Conservation (phyloP, 805 yeast species). For the Candida nanaspora region DNA sequence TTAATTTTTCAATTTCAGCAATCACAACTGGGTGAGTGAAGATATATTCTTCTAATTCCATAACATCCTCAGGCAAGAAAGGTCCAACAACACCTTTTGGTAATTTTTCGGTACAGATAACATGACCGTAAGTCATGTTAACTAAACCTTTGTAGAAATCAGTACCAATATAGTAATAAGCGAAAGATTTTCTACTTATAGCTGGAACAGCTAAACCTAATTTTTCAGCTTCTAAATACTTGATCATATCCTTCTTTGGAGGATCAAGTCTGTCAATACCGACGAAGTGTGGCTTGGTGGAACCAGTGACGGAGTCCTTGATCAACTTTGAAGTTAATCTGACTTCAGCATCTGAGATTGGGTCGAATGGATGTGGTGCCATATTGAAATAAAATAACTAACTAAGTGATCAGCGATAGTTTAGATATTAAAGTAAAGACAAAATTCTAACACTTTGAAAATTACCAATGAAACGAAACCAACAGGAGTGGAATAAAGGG, state of each 20-base stretch:
- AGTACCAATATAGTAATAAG: conserved; percentile 51
- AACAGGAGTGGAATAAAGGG: too few relatives aligned
- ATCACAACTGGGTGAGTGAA: conserved; percentile 47
- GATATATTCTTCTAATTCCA: conserved; percentile 44
- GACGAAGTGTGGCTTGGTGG: conserved; percentile 51
- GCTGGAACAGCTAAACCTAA: conserved; percentile 42
- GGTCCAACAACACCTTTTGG: conserved; percentile 69
- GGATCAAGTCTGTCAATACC: conserved; percentile 71
- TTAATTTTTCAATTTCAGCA: conserved; percentile 62
- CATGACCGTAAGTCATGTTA: conserved; percentile 54
- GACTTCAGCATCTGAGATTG: conserved; percentile 52
- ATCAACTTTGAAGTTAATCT: conserved; percentile 50
- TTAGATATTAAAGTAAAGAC: too few relatives aligned
- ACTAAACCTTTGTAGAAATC: conserved; percentile 66
- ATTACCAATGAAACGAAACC: too few relatives aligned
- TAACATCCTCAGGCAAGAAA: conserved; percentile 56
- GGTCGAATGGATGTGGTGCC: conserved; percentile 49
- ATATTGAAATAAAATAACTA: conserved; percentile 1
- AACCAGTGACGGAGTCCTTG: conserved; percentile 48
- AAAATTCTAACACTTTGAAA: too few relatives aligned
- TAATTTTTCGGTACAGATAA: conserved; percentile 47
- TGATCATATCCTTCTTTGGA: conserved; percentile 65
- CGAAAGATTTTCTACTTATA: conserved; percentile 65
- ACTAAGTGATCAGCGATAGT: too few relatives aligned
- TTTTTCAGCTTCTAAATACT: conserved; percentile 61